A percentile compares a stretch with the other conserved stretches of the same genome.
phyloP scores from a whole-genome alignment of 495 filamentous ascomycete genomes.

The Lasiosphaeria hispida region DNA sequence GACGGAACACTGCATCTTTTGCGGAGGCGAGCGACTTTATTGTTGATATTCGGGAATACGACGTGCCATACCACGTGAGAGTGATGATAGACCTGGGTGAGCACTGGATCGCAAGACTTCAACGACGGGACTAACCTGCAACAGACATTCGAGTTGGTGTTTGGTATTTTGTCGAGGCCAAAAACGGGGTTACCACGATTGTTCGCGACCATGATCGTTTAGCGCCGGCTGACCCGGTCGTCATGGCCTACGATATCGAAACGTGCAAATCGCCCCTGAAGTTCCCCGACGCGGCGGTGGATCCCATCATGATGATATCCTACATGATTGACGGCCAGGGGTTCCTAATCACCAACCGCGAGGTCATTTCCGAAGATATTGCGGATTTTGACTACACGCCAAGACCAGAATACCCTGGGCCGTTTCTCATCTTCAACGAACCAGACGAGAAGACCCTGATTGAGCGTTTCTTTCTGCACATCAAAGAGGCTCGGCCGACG shows the following conservation, averaged over 20 bases:
- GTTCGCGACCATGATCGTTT: conserved; percentile 85
- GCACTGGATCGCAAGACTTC: conserved; percentile 18
- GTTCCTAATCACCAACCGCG: conserved; percentile 96
- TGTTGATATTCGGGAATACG: conserved; percentile 98
- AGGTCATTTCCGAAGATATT: conserved; percentile 98
- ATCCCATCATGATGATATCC: conserved; percentile 99
- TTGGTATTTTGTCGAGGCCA: conserved; percentile 95
- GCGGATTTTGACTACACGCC: conserved; percentile 98
- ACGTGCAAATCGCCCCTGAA: conserved; percentile 95
- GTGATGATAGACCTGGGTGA: conserved; percentile 92
- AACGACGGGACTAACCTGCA: conserved; percentile 23
- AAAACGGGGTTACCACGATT: conserved; percentile 81
- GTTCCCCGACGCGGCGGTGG: conserved; percentile 92
- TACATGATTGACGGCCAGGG: conserved; percentile 99
- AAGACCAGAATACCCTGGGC: conserved; percentile 90
- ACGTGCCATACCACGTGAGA: conserved; percentile 98
- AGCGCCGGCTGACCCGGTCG: conserved; percentile 85
- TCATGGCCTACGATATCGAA: conserved; percentile 98
- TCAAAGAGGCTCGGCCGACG: conserved; percentile 91
- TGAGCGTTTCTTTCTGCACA: conserved; percentile 91
- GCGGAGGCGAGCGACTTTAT: conserved; percentile 94
- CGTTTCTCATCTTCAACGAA: conserved; percentile 97
- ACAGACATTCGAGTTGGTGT: conserved; percentile 91
- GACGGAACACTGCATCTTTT: conserved; percentile 73
- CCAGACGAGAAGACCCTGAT: conserved; percentile 84